Evolutionary conservation across 2,329 filamentous ascomycete genomes (phyloP).

Genomic region (Cladosporium sp.): DNA sequence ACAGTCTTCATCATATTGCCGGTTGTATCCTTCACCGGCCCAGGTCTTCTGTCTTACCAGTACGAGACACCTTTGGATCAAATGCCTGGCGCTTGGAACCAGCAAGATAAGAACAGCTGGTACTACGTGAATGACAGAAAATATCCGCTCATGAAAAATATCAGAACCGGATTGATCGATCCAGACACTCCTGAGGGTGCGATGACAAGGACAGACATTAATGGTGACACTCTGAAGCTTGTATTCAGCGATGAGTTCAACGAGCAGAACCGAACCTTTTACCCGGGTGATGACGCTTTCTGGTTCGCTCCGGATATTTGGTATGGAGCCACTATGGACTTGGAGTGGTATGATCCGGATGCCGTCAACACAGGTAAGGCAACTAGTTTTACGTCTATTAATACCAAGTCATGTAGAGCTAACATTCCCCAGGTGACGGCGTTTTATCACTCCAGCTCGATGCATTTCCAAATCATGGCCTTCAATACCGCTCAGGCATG

Average conservation of each 20-base stretch:
- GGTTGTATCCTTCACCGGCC: slow-evolving; percentile 43
- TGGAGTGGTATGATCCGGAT: slow-evolving; percentile 51
- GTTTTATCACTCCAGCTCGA: slow-evolving; percentile 63
- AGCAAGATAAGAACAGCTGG: slow-evolving; percentile 10
- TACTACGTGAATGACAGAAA: slow-evolving; percentile 9
- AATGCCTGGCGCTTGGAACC: slow-evolving; percentile 26
- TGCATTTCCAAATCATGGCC: slow-evolving; percentile 59
- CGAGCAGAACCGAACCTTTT: slow-evolving; percentile 62
- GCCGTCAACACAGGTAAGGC: slow-evolving; percentile 22
- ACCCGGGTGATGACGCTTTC: slow-evolving; percentile 65
- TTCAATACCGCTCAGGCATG: slow-evolving; percentile 70
- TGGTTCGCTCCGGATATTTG: slow-evolving; percentile 66
- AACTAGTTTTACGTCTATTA: not conserved
- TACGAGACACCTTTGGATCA: slow-evolving; percentile 39
- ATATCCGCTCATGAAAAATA: slow-evolving; percentile 50
- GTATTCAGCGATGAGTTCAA: slow-evolving; percentile 72
- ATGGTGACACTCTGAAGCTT: slow-evolving; percentile 60
- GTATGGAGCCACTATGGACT: slow-evolving; percentile 68
- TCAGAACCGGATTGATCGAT: slow-evolving; percentile 60
- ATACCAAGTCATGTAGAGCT: slow-evolving; percentile 1
- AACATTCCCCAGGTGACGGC: slow-evolving; percentile 53
- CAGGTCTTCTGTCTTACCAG: slow-evolving; percentile 36
- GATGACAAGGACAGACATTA: slow-evolving; percentile 51
- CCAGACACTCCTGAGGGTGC: slow-evolving; percentile 61
- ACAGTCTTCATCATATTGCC: slow-evolving; percentile 50